Evolutionary conservation across 2,329 filamentous ascomycete genomes (phyloP), one percentile per base, ranked within the genome.

Genomic region (Colletotrichum sp.): DNA sequence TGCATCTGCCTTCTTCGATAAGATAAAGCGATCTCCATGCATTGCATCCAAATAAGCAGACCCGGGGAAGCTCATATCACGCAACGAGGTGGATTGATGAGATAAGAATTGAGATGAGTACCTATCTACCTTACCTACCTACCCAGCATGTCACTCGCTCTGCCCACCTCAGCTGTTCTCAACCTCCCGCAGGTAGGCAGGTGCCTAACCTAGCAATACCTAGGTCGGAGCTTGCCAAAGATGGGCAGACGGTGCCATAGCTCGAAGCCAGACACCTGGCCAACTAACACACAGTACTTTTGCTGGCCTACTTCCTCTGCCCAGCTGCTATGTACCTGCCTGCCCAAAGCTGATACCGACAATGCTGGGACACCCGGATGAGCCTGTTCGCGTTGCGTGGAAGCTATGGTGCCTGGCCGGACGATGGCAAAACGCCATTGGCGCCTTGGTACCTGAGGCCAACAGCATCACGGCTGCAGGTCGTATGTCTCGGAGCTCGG

Each of bases 381-480:
- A 52, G 57, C 21, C 30, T 67, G 52, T 26, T 57, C 21, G 52
- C 24, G 52, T 26, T 58, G 55, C 55, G 55, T 58, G 64, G 30
- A 24, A 48, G n/a, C 38, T 69, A 18, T 26, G 43, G 55, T 73
- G 65, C 66, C 71, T 73, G 71, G 68, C 60, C 60, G 30, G 60
- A 28, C 60, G 21, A 65, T 48, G 63, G 38, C 61, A 64, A 64
- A 68, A 36, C 13, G 26, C 32, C 26, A 15, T 26, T n/a, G 8
- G 13, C 63, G 63, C 69, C 63, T 75, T 64, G 38, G 18, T 75
- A 52, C 73, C 69, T 75, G 73, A 75, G 73, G 73, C 73, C 63
- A 52, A 8, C 9, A 26, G 3, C 43, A 32, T 24, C 12, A 34
- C n/a, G 43, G 43, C 43, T 52, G n/a, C n/a, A 52, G 43, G 43